These are phyloP conservation scores for Cyclanthera cordifolia DNA, from an alignment of 306 rosid genomes.

Conservation along the genomic window DNA sequence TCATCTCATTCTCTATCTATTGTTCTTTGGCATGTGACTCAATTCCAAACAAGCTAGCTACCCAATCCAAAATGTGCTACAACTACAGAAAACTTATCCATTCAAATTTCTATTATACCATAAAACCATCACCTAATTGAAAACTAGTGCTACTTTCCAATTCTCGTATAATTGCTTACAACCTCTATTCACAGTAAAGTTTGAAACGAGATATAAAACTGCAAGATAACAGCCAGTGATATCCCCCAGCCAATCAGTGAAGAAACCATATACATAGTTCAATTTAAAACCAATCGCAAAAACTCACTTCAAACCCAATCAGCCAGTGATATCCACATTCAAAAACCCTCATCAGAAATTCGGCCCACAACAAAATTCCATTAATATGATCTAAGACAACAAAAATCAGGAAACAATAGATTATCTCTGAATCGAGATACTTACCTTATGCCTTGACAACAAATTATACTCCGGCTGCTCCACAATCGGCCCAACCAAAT, in stretches of 20 bases:
- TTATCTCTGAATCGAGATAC: background rate
- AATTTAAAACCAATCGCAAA: background rate
- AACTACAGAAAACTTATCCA: background rate
- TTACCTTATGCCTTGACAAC: slow-evolving; percentile 70
- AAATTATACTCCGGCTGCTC: slow-evolving; percentile 96
- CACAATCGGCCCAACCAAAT: slow-evolving; percentile 75
- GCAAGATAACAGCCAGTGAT: background rate
- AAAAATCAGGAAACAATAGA: background rate
- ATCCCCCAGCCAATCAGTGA: background rate
- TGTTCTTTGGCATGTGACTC: background rate
- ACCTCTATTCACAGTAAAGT: background rate
- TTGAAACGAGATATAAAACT: background rate
- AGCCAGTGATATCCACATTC: background rate
- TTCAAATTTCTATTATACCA: background rate
- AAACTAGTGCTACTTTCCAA: background rate
- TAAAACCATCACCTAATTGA: background rate
- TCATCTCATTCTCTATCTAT: background rate
- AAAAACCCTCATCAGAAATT: background rate
- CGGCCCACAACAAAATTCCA: background rate
- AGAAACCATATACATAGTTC: background rate
- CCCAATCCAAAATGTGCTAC: background rate
- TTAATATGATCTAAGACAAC: background rate
- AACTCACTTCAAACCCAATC: background rate
- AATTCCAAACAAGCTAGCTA: background rate
- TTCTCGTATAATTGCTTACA: background rate